These are phyloP conservation scores for Colletotrichum gloeosporioides DNA, from an alignment of 2,329 filamentous ascomycete genomes.

Conservation along the genomic window DNA sequence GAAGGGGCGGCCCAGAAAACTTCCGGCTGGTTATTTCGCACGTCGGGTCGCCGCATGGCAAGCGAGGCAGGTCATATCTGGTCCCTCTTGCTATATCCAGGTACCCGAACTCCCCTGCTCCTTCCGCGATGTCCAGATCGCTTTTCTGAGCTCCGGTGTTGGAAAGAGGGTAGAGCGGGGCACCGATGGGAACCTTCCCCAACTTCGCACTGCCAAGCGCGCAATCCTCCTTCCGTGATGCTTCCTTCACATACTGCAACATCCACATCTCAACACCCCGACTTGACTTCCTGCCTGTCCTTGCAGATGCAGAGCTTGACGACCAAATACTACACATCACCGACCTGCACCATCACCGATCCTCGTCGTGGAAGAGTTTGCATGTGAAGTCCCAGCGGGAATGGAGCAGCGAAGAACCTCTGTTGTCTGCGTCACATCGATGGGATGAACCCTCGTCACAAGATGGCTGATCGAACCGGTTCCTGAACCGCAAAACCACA, in stretches of 20 bases:
- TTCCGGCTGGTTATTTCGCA: not conserved
- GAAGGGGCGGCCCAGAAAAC: not conserved
- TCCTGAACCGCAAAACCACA: not conserved
- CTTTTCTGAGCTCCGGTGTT: not conserved
- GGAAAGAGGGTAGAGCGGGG: not conserved
- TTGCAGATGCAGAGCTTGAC: not conserved
- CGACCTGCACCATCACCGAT: not conserved
- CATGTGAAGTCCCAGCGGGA: constrained; percentile 1
- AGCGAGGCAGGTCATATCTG: not conserved
- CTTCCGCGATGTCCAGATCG: not conserved
- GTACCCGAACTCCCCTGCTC: not conserved
- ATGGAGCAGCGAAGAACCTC: not conserved
- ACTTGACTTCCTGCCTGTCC: not conserved
- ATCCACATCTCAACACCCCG: not conserved
- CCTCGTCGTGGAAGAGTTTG: not conserved
- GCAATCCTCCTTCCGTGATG: not conserved
- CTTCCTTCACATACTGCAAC: not conserved
- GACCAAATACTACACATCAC: not conserved
- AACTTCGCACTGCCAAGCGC: not conserved
- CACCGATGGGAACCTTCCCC: not conserved
- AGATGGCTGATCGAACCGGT: not conserved
- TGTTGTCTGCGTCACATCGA: not conserved
- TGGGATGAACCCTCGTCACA: not conserved
- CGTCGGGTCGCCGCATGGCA: not conserved
- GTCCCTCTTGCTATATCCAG: not conserved